phyloP scores from a whole-genome alignment of 495 filamentous ascomycete species.

The Penicillium pulvis region DNA sequence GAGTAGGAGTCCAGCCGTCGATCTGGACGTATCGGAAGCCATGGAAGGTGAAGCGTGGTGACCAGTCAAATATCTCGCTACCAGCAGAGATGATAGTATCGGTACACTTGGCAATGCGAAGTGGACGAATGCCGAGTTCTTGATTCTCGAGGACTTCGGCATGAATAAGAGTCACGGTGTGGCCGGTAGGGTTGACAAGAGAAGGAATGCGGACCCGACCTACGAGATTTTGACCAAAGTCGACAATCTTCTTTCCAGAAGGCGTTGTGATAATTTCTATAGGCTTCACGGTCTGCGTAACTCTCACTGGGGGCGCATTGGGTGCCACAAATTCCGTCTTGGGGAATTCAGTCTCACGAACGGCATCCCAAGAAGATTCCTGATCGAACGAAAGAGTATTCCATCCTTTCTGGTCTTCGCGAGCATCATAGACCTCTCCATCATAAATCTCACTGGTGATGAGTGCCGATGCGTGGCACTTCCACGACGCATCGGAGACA shows the following conservation, averaged over 20 bases:
- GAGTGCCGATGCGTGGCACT: slow-evolving; percentile 38
- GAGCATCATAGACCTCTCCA: slow-evolving; percentile 52
- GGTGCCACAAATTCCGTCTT: slow-evolving; percentile 33
- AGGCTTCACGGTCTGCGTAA: slow-evolving; percentile 39
- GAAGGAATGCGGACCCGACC: slow-evolving; percentile 45
- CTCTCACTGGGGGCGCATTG: slow-evolving; percentile 47
- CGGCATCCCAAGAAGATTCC: slow-evolving; percentile 21
- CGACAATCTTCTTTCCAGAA: slow-evolving; percentile 49
- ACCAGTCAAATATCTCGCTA: slow-evolving; percentile 22
- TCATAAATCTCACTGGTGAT: slow-evolving; percentile 54
- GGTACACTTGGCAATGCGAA: slow-evolving; percentile 46
- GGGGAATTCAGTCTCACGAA: slow-evolving; percentile 26
- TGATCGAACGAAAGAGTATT: slow-evolving; percentile 6
- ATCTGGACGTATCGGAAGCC: slow-evolving; percentile 59
- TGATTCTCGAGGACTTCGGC: slow-evolving; percentile 56
- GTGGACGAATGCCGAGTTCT: slow-evolving; percentile 51
- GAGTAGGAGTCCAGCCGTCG: slow-evolving; percentile 43
- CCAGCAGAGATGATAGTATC: slow-evolving; percentile 42
- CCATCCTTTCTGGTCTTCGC: slow-evolving; percentile 32
- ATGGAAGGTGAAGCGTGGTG: slow-evolving; percentile 54
- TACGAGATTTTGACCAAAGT: slow-evolving; percentile 61
- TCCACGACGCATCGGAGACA: slow-evolving; percentile 48
- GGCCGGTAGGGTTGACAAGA: slow-evolving; percentile 33
- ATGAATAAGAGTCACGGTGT: slow-evolving; percentile 39
- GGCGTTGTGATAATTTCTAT: slow-evolving; percentile 44